These are phyloP conservation scores for Cryptosporidium viatorum DNA, from an alignment of 169 alveolate genomes.

Conservation along the genomic window DNA sequence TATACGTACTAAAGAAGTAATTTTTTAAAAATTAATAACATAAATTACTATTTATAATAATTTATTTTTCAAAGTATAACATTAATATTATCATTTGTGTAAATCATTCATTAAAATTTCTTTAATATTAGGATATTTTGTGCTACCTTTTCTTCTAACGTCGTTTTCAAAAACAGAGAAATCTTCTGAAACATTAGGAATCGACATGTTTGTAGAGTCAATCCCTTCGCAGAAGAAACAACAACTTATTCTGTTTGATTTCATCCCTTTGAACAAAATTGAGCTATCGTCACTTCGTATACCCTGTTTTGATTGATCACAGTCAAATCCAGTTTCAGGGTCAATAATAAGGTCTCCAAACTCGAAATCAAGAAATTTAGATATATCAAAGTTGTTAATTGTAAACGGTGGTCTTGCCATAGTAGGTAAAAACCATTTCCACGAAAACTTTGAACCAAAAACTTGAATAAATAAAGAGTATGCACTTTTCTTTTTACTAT, in stretches of 20 bases:
- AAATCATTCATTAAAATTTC: slow-evolving; percentile 41
- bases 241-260: slow-evolving; percentile 20
- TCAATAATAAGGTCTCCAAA: slow-evolving; percentile 15
- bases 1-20: not conserved
- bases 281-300: not conserved
- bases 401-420: slow-evolving; percentile 57
- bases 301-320: slow-evolving; percentile 2
- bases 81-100: not conserved
- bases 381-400: slow-evolving; percentile 22
- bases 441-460: slow-evolving; percentile 53
- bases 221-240: not conserved
- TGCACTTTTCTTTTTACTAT: slow-evolving; percentile 29
- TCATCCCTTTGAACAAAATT: not conserved
- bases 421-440: slow-evolving; percentile 72
- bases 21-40: not conserved
- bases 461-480: slow-evolving; percentile 36
- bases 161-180: slow-evolving; percentile 37
- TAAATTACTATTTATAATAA: not conserved
- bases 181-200: slow-evolving; percentile 31
- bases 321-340: slow-evolving; percentile 29
- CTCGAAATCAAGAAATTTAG: slow-evolving; percentile 46
- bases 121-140: not conserved
- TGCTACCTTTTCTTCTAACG: not conserved
- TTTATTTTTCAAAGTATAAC: not conserved
- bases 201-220: slow-evolving; percentile 28